A percentile compares a stretch with the other conserved stretches of the same genome.
Evolutionary conservation across 163 green algal species (phyloP).

Genomic region (Chlamydomonas reinhardtii): DNA sequence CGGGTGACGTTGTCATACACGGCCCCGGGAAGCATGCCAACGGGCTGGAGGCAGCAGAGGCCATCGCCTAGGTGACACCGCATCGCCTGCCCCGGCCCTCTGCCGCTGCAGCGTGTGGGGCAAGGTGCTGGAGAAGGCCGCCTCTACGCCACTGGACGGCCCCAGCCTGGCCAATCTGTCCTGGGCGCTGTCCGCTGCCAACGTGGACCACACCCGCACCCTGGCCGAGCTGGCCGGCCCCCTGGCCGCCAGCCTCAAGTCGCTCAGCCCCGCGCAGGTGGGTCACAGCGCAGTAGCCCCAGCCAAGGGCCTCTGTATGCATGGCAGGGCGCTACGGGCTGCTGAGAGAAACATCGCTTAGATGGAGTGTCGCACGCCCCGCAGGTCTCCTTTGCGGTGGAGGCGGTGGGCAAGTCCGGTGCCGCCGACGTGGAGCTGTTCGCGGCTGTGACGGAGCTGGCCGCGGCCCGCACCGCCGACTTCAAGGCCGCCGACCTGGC

Average conservation of each 20-base stretch:
- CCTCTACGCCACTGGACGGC: constrained; percentile 58
- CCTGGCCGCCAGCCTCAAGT: constrained; percentile 57
- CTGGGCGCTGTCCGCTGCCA: constrained; percentile 67
- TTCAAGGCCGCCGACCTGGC: constrained; percentile 56
- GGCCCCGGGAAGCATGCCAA: no score
- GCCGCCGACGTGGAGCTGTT: constrained; percentile 65
- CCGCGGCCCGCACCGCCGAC: not conserved
- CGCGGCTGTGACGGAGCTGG: constrained; percentile 42
- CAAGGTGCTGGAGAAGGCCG: constrained; percentile 70
- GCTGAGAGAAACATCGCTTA: no score
- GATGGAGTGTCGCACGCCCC: no score
- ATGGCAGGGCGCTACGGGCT: no score
- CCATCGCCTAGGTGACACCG: no score
- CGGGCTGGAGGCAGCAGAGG: no score
- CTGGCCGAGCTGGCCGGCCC: constrained; percentile 63
- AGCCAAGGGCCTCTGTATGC: not conserved
- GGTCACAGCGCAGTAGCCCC: not conserved
- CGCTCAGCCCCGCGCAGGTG: constrained; percentile 51
- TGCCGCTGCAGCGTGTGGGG: constrained; percentile 65
- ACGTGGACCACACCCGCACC: constrained; percentile 33
- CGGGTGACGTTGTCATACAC: no score
- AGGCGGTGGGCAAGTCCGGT: constrained; percentile 64
- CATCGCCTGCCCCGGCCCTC: no score
- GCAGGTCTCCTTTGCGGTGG: constrained; percentile 64
- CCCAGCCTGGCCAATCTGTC: constrained; percentile 63